Conservation (phyloP, 2,329 filamentous ascomycete species). For the Diaporthe citrichinensis region DNA sequence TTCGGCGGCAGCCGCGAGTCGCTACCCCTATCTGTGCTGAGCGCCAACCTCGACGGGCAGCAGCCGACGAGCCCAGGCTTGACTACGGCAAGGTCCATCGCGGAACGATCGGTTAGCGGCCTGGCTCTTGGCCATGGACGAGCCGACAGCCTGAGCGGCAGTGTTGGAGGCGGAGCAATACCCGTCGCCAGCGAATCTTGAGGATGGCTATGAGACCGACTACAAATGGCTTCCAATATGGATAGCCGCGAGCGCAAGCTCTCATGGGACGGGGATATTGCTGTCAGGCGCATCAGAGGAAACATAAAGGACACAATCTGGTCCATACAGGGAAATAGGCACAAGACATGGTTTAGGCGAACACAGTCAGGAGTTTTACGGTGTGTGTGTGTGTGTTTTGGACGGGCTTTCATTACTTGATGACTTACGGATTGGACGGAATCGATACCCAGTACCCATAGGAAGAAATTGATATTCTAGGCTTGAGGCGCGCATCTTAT, state of each 20-base stretch:
- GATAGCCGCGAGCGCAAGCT: slow-evolving; percentile 8
- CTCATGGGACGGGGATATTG: background rate
- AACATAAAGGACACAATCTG: background rate
- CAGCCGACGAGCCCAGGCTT: slow-evolving; percentile 64
- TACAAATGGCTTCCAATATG: background rate
- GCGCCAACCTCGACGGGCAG: slow-evolving; percentile 73
- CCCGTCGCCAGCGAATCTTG: slow-evolving; percentile 68
- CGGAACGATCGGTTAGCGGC: slow-evolving; percentile 71
- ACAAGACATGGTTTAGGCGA: slow-evolving; percentile 12
- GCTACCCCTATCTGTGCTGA: slow-evolving; percentile 83
- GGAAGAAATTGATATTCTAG: slow-evolving; percentile 31
- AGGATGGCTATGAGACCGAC: slow-evolving; percentile 17
- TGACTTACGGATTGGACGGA: slow-evolving; percentile 43
- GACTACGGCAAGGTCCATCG: slow-evolving; percentile 62
- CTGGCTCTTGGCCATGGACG: slow-evolving; percentile 78
- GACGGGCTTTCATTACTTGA: slow-evolving; percentile 27
- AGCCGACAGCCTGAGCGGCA: slow-evolving; percentile 86
- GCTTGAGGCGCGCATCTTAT: background rate
- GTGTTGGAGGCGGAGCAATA: slow-evolving; percentile 74
- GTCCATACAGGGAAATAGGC: background rate
- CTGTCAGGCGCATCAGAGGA: slow-evolving; percentile 2
- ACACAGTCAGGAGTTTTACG: slow-evolving; percentile 18
- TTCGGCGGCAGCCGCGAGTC: slow-evolving; percentile 87
- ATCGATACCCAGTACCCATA: slow-evolving; percentile 42
- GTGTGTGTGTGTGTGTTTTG: background rate